phyloP scores from a whole-genome alignment of 805 yeast species.

The Candida hungchunana region DNA sequence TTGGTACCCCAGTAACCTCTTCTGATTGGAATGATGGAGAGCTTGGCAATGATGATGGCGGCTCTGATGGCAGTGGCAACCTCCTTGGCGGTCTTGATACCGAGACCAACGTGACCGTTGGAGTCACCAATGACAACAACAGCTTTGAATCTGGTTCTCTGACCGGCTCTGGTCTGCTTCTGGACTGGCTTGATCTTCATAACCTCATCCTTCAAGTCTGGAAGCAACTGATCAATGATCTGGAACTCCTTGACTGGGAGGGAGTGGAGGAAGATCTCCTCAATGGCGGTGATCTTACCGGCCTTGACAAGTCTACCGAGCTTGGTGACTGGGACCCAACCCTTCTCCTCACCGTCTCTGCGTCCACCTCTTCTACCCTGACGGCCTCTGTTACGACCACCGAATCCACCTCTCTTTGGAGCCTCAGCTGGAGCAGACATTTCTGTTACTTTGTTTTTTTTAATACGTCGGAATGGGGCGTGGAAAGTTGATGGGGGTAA shows the following conservation, averaged over 20 bases:
- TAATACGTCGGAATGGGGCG: constrained; percentile 43
- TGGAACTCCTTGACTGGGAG: constrained; percentile 99
- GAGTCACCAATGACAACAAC: constrained; percentile 99
- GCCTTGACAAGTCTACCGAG: constrained; percentile 99
- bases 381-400: constrained; percentile 56
- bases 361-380: constrained; percentile 69
- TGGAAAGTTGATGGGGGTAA: constrained; percentile 53
- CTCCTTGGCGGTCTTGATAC: constrained; percentile 99
- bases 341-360: constrained; percentile 92
- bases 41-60: constrained; percentile 98
- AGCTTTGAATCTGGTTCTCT: constrained; percentile 99
- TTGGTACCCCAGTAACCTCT: constrained; percentile 99
- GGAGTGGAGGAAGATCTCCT: constrained; percentile 99
- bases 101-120: constrained; percentile 99
- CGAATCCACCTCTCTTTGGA: constrained; percentile 50
- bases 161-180: constrained; percentile 99
- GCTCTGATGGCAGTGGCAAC: constrained; percentile 99
- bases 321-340: constrained; percentile 99
- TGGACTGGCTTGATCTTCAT: constrained; percentile 99
- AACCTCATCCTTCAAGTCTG: constrained; percentile 95
- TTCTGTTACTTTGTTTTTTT: constrained; percentile 19
- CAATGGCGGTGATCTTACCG: constrained; percentile 93
- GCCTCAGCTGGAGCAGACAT: constrained; percentile 41
- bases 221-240: constrained; percentile 94
- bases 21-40: constrained; percentile 98